These are phyloP conservation scores for Termitomyces sp. DNA, from an alignment of 1,284 basidiomycete species.

Conservation along the genomic window DNA sequence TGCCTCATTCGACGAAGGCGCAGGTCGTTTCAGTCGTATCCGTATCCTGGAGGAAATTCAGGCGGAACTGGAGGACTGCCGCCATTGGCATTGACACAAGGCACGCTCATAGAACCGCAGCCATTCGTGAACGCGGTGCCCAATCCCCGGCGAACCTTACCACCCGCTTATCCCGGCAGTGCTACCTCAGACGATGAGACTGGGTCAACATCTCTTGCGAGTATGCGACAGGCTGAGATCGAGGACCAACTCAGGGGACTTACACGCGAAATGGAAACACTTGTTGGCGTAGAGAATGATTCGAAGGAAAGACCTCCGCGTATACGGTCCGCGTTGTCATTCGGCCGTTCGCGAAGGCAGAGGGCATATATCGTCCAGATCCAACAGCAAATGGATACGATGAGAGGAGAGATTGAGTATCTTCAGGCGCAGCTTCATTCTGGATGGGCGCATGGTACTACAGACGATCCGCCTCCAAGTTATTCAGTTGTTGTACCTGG, in stretches of 20 bases:
- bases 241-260: background rate
- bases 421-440: conserved; percentile 26
- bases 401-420: conserved; percentile 24
- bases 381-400: conserved; percentile 22
- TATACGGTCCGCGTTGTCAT: background rate
- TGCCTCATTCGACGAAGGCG: background rate
- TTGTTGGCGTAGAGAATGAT: conserved; percentile 10
- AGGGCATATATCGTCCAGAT: conserved; percentile 20
- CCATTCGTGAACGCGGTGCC: background rate
- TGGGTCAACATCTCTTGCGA: background rate
- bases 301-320: background rate
- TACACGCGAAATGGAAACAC: conserved; percentile 3
- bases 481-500: conserved; percentile 17
- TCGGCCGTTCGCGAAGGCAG: conserved; percentile 9
- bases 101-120: background rate
- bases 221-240: conserved; percentile 5
- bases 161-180: background rate
- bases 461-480: conserved; percentile 30
- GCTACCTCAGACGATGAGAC: background rate
- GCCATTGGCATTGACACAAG: background rate
- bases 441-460: conserved; percentile 21
- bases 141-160: background rate
- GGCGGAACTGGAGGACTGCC: background rate
- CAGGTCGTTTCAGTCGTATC: background rate
- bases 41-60: background rate